Evolutionary conservation across 768 basidiomycete species (phyloP).

Genomic region (Macrocybe gigantea): DNA sequence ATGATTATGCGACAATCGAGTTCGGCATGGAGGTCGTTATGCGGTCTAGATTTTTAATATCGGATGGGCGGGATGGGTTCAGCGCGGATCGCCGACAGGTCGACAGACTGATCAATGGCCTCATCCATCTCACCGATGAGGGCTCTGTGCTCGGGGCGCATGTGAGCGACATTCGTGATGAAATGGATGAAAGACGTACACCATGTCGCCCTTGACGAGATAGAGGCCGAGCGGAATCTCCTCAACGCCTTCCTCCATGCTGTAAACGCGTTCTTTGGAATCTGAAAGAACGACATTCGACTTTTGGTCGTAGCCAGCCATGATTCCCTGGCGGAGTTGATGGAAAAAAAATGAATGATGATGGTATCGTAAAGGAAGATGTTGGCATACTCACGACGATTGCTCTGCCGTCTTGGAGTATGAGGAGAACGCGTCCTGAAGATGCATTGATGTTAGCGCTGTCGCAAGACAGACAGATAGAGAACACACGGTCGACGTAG

Average conservation of each 20-base stretch:
- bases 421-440: conserved; percentile 82
- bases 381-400: conserved; percentile 65
- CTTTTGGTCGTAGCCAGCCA: conserved; percentile 93
- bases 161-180: conserved; percentile 1
- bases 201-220: conserved; percentile 97
- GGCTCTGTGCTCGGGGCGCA: conserved; percentile 31
- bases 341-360: background rate
- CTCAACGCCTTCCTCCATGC: conserved; percentile 86
- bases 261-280: conserved; percentile 90
- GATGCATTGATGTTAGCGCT: background rate
- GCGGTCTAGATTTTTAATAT: conserved; percentile 36
- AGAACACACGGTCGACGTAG: conserved; percentile 77
- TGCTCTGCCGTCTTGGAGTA: conserved; percentile 93
- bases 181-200: conserved; percentile 52
- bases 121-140: conserved; percentile 87
- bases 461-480: background rate
- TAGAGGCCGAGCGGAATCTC: conserved; percentile 93
- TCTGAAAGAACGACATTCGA: conserved; percentile 95
- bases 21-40: too few relatives aligned
- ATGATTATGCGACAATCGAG: too few relatives aligned
- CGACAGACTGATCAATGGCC: conserved; percentile 66
- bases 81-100: conserved; percentile 75
- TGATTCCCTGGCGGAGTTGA: conserved; percentile 54
- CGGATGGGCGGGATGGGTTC: conserved; percentile 83
- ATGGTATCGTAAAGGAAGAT: background rate